These are phyloP conservation scores for Colletotrichum sp. DNA, from an alignment of 2,329 filamentous ascomycete genomes.

Conservation along the genomic window DNA sequence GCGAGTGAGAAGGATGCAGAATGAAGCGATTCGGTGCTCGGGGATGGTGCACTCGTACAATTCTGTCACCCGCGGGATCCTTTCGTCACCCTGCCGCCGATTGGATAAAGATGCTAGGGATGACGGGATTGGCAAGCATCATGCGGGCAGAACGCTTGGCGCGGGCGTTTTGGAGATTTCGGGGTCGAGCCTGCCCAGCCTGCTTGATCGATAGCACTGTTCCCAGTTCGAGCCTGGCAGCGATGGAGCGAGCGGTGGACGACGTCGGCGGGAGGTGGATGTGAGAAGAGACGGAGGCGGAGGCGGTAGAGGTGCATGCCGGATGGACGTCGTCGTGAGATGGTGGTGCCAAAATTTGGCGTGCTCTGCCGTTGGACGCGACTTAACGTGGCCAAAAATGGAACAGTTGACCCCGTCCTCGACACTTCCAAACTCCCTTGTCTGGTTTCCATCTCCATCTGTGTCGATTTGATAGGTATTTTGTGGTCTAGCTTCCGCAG, in stretches of 20 bases:
- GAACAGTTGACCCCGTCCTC: not conserved
- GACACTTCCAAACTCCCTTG: not conserved
- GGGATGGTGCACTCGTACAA: not conserved
- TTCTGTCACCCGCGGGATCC: not conserved
- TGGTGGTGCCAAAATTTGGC: constrained; percentile 14
- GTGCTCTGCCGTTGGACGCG: not conserved
- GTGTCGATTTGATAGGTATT: not conserved
- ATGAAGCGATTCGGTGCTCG: not conserved
- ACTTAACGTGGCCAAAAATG: not conserved
- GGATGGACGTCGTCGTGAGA: constrained; percentile 9
- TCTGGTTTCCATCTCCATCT: not conserved
- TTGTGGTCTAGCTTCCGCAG: not conserved
- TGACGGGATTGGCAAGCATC: constrained; percentile 15
- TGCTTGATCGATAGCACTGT: not conserved
- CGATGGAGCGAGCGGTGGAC: not conserved
- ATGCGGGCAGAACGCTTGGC: constrained; percentile 19
- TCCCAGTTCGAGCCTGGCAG: not conserved
- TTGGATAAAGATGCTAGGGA: constrained; percentile 11
- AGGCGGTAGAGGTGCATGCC: not conserved
- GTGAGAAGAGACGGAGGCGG: not conserved
- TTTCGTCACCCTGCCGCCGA: not conserved
- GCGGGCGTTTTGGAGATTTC: constrained; percentile 14
- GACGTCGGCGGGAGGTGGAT: not conserved
- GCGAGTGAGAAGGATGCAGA: not conserved
- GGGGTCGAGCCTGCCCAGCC: not conserved